phyloP scores from a whole-genome alignment of 106 monocot genomes.

The Platanthera zijinensis region DNA sequence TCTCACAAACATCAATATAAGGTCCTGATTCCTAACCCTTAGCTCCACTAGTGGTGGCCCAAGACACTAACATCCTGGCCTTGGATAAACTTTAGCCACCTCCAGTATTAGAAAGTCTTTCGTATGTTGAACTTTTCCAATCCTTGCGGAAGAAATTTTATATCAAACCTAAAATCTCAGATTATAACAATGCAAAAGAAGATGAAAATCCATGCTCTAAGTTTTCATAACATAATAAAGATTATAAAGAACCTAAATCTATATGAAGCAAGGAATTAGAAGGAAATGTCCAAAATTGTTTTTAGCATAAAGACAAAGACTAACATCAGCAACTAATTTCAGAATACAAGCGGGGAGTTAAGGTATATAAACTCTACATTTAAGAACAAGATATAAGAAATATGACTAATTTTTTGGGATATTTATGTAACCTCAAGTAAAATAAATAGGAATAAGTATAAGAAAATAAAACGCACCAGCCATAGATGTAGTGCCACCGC shows the following conservation, averaged over 20 bases:
- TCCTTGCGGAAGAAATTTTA: not conserved
- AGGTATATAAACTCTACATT: not conserved
- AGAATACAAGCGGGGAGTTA: not conserved
- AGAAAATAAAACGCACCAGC: constrained; percentile 32
- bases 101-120: too few relatives aligned
- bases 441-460: not conserved
- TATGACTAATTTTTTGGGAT: not conserved
- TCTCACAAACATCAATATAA: constrained; percentile 1
- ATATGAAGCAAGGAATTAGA: not conserved
- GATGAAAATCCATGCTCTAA: not conserved
- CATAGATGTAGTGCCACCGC: constrained; percentile 89
- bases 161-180: not conserved
- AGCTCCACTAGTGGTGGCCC: too few relatives aligned
- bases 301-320: not conserved
- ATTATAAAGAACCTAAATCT: not conserved
- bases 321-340: not conserved
- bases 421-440: not conserved
- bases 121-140: not conserved
- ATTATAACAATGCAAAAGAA: not conserved
- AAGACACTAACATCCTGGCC: too few relatives aligned
- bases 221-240: not conserved
- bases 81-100: too few relatives aligned
- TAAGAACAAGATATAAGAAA: not conserved
- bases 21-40: too few relatives aligned
- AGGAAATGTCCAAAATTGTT: not conserved